Conservation (phyloP, 2,329 filamentous ascomycete genomes). For the Aspergillus sp. region DNA sequence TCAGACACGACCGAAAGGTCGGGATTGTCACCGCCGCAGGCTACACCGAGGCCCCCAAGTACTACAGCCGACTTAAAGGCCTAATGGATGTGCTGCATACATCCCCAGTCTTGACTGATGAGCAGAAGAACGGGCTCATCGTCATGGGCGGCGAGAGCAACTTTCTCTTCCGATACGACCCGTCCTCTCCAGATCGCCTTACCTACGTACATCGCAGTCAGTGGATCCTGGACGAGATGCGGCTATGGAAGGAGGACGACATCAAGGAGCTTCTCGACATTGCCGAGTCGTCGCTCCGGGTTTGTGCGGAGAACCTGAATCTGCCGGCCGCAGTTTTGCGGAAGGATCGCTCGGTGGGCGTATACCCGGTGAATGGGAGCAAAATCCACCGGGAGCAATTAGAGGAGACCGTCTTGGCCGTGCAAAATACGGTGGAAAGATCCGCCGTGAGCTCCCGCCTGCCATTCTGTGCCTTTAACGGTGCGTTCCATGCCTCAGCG, state of each 20-base stretch:
- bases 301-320: slow-evolving; percentile 70
- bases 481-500: slow-evolving; percentile 20
- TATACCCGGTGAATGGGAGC: slow-evolving; percentile 55
- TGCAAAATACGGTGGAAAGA: slow-evolving; percentile 84
- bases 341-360: slow-evolving; percentile 79
- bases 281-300: slow-evolving; percentile 71
- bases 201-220: slow-evolving; percentile 50
- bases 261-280: slow-evolving; percentile 77
- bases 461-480: slow-evolving; percentile 97
- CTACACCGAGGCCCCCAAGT: slow-evolving; percentile 77
- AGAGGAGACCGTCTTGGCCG: slow-evolving; percentile 90
- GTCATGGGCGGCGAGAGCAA: slow-evolving; percentile 95
- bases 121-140: slow-evolving; percentile 68
- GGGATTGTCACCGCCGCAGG: slow-evolving; percentile 96
- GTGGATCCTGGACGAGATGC: slow-evolving; percentile 53
- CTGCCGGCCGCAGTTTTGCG: slow-evolving; percentile 72
- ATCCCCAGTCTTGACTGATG: slow-evolving; percentile 49
- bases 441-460: slow-evolving; percentile 58
- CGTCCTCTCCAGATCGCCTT: slow-evolving; percentile 56
- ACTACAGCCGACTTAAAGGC: slow-evolving; percentile 79
- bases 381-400: slow-evolving; percentile 78
- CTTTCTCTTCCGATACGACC: slow-evolving; percentile 77
- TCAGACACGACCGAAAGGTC: slow-evolving; percentile 69
- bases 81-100: slow-evolving; percentile 69
- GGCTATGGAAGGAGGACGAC: slow-evolving; percentile 48